phyloP scores from a whole-genome alignment of 1,284 basidiomycete genomes.

The Moesziomyces sp. region DNA sequence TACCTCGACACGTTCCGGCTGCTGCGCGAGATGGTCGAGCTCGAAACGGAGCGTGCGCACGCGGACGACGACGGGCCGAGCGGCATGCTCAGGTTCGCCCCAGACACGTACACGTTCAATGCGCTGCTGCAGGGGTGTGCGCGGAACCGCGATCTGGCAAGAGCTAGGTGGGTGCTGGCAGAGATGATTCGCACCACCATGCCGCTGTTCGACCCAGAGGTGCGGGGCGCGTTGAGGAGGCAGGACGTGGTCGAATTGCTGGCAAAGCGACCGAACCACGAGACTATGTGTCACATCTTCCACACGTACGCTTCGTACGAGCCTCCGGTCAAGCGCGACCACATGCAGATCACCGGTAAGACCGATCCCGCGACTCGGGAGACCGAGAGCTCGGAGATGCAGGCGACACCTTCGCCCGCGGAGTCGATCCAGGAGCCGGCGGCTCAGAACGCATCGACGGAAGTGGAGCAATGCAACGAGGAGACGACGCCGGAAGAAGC shows the following conservation, averaged over 20 bases:
- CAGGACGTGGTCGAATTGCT: constrained; percentile 53
- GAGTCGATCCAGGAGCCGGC: neutral
- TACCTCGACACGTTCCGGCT: constrained; percentile 69
- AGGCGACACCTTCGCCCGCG: no score
- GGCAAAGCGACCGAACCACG: constrained; percentile 73
- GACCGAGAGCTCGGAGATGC: neutral
- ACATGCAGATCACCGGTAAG: constrained; percentile 3
- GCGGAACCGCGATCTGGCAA: constrained; percentile 81
- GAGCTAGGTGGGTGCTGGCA: constrained; percentile 89
- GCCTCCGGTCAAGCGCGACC: constrained; percentile 68
- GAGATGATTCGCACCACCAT: constrained; percentile 76
- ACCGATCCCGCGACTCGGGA: neutral
- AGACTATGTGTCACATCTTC: constrained; percentile 84
- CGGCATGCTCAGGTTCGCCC: constrained; percentile 70
- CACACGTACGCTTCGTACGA: constrained; percentile 85
- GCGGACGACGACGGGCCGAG: constrained; percentile 71
- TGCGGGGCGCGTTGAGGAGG: constrained; percentile 8
- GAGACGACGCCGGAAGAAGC: constrained; percentile 69
- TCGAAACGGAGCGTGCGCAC: constrained; percentile 80
- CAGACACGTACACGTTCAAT: constrained; percentile 79
- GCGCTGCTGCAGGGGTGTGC: constrained; percentile 90
- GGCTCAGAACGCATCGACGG: constrained; percentile 6
- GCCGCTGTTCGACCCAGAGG: constrained; percentile 35
- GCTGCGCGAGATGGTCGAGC: constrained; percentile 74
- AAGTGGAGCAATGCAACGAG: constrained; percentile 7